Conservation (phyloP, 345 rosid species). For the Microthlaspi erraticum region DNA sequence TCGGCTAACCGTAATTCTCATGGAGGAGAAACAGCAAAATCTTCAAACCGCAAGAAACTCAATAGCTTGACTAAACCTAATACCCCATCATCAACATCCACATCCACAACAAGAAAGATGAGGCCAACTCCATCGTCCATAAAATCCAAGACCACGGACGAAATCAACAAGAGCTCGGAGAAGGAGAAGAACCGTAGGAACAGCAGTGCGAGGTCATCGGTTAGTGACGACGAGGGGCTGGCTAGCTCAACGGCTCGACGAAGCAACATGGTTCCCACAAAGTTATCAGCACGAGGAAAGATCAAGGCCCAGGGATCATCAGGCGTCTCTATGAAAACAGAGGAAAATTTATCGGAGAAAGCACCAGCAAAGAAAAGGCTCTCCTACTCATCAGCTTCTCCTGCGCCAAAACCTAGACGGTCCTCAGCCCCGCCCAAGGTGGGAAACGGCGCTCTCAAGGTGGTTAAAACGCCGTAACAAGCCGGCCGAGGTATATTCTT, state of each 20-base stretch:
- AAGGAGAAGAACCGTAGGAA: slow-evolving; percentile 66
- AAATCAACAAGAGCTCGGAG: slow-evolving; percentile 66
- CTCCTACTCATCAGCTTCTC: slow-evolving; percentile 73
- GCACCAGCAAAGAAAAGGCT: slow-evolving; percentile 72
- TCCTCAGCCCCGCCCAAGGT: slow-evolving; percentile 73
- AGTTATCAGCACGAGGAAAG: slow-evolving; percentile 74
- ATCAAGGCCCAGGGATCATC: slow-evolving; percentile 59
- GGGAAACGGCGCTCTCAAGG: slow-evolving; percentile 48
- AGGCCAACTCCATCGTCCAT: slow-evolving; percentile 49
- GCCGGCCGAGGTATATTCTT: background rate
- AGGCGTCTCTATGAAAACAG: slow-evolving; percentile 37
- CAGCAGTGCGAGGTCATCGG: slow-evolving; percentile 57
- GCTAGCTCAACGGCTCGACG: slow-evolving; percentile 56
- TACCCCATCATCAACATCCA: slow-evolving; percentile 61
- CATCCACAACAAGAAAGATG: slow-evolving; percentile 54
- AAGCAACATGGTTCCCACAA: slow-evolving; percentile 73
- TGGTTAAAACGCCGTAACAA: slow-evolving; percentile 48
- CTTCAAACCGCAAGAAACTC: slow-evolving; percentile 69
- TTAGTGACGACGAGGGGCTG: slow-evolving; percentile 74
- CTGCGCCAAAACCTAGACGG: slow-evolving; percentile 75
- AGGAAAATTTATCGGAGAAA: slow-evolving; percentile 53
- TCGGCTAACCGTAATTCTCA: slow-evolving; percentile 42
- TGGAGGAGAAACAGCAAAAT: slow-evolving; percentile 68
- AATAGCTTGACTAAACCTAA: slow-evolving; percentile 49
- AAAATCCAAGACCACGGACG: slow-evolving; percentile 70